Evolutionary conservation across 2,329 filamentous ascomycete genomes (phyloP).

Genomic region (Rutstroemia sp.): DNA sequence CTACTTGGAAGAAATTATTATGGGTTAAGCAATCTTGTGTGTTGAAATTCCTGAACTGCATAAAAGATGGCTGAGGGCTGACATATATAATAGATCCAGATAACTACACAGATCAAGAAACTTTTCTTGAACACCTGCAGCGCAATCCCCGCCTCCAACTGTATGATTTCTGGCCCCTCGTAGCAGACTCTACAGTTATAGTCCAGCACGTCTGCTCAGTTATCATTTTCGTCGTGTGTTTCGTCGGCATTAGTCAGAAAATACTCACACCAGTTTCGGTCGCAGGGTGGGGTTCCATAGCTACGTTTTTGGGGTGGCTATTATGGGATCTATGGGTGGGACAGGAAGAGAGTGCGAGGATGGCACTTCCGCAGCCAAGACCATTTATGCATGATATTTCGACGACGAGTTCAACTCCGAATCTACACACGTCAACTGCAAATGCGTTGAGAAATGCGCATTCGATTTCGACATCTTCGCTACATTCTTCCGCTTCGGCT

Average conservation of each 20-base stretch:
- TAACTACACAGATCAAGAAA: constrained; percentile 96
- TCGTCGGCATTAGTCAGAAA: constrained; percentile 81
- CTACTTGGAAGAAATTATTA: constrained; percentile 87
- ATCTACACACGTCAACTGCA: constrained; percentile 12
- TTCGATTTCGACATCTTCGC: constrained; percentile 6
- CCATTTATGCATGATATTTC: constrained; percentile 15
- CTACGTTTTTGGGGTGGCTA: constrained; percentile 81
- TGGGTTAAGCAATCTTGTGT: constrained; percentile 96
- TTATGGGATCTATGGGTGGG: constrained; percentile 89
- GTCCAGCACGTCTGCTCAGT: constrained; percentile 96
- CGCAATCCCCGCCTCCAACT: constrained; percentile 87
- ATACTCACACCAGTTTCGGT: constrained; percentile 85
- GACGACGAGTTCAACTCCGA: constrained; percentile 24
- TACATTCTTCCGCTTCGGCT: constrained; percentile 29
- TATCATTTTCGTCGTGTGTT: constrained; percentile 89
- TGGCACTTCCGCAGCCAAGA: constrained; percentile 8
- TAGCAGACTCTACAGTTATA: constrained; percentile 91
- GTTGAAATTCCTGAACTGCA: constrained; percentile 22
- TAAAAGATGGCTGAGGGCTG: neutral
- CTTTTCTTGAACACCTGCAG: constrained; percentile 92
- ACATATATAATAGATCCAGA: constrained; percentile 64
- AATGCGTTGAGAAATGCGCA: neutral
- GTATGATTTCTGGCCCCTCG: constrained; percentile 96
- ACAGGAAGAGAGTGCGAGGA: constrained; percentile 46
- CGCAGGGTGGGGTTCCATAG: constrained; percentile 74